phyloP scores from a whole-genome alignment of 2,329 filamentous ascomycete genomes.

The Cercospora zeae-maydis region DNA sequence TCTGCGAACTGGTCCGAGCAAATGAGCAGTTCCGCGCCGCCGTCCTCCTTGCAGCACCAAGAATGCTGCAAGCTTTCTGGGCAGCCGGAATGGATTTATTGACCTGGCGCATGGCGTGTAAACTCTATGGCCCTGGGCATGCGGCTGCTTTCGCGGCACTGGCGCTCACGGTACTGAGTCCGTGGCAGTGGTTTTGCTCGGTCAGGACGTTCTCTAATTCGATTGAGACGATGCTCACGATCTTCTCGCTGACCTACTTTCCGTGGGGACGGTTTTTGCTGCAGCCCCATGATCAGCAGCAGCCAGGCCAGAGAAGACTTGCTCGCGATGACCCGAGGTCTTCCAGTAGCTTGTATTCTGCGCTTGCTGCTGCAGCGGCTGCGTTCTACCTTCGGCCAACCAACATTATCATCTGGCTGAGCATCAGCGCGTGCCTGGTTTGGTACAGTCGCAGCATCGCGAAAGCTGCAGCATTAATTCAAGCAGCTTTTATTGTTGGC shows the following conservation, averaged over 20 bases:
- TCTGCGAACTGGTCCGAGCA: conserved; percentile 55
- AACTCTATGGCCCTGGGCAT: conserved; percentile 65
- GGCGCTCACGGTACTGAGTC: conserved; percentile 67
- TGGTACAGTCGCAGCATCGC: conserved; percentile 40
- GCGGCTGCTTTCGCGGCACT: conserved; percentile 66
- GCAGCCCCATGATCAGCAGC: not conserved
- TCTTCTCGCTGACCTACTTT: conserved; percentile 75
- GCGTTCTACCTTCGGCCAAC: conserved; percentile 87
- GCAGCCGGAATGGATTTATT: conserved; percentile 79
- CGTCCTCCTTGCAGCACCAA: conserved; percentile 69
- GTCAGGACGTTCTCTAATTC: conserved; percentile 93
- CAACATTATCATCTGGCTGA: conserved; percentile 80
- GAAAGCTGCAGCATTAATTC: conserved; percentile 18
- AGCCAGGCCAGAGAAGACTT: not conserved
- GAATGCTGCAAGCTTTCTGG: conserved; percentile 70
- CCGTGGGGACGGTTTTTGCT: conserved; percentile 62
- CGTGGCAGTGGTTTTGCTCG: conserved; percentile 97
- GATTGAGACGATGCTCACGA: conserved; percentile 82
- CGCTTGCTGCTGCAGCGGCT: conserved; percentile 70
- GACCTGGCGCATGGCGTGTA: conserved; percentile 76
- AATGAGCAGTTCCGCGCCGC: conserved; percentile 58
- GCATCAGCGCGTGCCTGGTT: conserved; percentile 57
- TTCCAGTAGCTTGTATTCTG: conserved; percentile 39
- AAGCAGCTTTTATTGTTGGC: conserved; percentile 34
- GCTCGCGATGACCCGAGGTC: not conserved